phyloP scores from a whole-genome alignment of 345 rosid genomes.

The Syzygium jambos region DNA sequence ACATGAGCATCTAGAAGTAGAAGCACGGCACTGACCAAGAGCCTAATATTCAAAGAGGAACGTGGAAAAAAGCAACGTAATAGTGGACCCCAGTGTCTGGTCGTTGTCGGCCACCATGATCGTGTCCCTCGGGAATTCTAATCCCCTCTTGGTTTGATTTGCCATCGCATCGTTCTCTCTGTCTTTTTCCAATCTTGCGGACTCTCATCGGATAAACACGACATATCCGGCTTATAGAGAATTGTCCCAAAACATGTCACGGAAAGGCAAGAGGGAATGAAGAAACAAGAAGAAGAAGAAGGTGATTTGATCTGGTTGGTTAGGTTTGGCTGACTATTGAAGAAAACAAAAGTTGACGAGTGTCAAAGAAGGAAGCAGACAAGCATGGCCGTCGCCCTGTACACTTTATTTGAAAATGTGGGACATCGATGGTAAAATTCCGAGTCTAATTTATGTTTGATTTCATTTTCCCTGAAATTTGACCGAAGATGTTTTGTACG shows the following conservation, averaged over 20 bases:
- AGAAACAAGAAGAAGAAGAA: background rate
- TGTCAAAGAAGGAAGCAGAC: background rate
- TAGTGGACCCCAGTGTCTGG: background rate
- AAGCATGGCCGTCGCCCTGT: background rate
- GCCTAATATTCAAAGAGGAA: background rate
- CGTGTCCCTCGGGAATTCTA: background rate
- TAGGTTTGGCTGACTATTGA: background rate
- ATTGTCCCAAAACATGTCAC: background rate
- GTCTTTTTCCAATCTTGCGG: background rate
- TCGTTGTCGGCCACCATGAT: background rate
- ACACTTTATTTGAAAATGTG: background rate
- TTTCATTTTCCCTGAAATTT: background rate
- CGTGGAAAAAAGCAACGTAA: background rate
- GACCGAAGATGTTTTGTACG: background rate
- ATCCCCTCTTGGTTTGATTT: background rate
- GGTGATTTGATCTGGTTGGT: background rate
- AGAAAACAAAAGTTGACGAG: background rate
- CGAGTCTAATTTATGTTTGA: background rate
- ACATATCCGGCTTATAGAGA: background rate
- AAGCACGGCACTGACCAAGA: background rate
- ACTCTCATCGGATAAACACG: background rate
- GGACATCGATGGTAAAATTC: background rate
- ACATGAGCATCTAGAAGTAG: background rate
- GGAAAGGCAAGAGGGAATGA: background rate
- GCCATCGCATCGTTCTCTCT: background rate